Percentiles rank a stretch among this genome's conserved stretches.
Evolutionary conservation across 805 yeast genomes (phyloP).

Genomic region (Dipodascopsis tothii): DNA sequence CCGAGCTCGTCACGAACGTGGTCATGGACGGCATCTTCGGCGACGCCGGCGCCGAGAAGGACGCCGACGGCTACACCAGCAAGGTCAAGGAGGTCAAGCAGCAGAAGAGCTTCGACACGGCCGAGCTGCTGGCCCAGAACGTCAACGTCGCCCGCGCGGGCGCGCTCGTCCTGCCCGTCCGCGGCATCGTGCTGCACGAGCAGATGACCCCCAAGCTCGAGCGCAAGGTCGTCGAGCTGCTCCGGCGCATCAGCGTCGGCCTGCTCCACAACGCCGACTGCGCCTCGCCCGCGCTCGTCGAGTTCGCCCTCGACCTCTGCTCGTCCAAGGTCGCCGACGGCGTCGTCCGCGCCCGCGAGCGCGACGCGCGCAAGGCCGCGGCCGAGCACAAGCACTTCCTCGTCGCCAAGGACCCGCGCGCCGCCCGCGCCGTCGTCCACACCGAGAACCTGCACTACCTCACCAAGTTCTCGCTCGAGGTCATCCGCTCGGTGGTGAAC

Average conservation of each 20-base stretch:
- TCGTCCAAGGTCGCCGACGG: background rate
- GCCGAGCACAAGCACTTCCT: background rate
- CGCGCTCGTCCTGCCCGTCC: slow-evolving; percentile 59
- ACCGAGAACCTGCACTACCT: slow-evolving; percentile 53
- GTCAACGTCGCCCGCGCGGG: slow-evolving; percentile 53
- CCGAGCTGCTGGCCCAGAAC: slow-evolving; percentile 63
- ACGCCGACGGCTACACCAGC: slow-evolving; percentile 81
- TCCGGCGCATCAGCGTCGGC: slow-evolving; percentile 74
- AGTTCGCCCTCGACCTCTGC: slow-evolving; percentile 65
- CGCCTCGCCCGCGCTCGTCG: slow-evolving; percentile 49
- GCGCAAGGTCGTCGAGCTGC: slow-evolving; percentile 66
- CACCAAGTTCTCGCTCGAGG: slow-evolving; percentile 69
- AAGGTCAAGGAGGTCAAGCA: slow-evolving; percentile 85
- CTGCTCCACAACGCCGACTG: slow-evolving; percentile 60
- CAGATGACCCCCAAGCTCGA: slow-evolving; percentile 61
- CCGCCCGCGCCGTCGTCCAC: slow-evolving; percentile 34
- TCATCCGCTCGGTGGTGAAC: slow-evolving; percentile 62
- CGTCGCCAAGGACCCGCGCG: background rate
- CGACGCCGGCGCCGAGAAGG: slow-evolving; percentile 85
- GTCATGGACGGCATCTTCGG: slow-evolving; percentile 93
- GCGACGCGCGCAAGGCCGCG: background rate
- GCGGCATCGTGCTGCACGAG: slow-evolving; percentile 51
- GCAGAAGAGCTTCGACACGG: slow-evolving; percentile 81
- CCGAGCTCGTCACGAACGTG: slow-evolving; percentile 53
- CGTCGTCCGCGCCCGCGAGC: background rate